Base-by-base conservation (phyloP, 163 green algal species). In the Prototheca cutis region DNA sequence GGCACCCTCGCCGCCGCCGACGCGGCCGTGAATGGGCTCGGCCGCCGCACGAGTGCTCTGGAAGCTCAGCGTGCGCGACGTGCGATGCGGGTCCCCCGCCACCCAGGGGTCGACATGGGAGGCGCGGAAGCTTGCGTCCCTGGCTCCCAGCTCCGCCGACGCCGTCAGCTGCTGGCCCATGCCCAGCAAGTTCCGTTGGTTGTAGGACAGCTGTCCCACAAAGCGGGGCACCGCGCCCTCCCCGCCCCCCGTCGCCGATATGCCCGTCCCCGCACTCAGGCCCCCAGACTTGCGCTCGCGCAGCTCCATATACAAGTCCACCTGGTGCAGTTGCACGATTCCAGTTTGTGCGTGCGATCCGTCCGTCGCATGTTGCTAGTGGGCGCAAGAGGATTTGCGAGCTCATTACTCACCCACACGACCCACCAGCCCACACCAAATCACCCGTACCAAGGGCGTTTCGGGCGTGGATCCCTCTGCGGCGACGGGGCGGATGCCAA, bases 21-120 rank as follows among this genome's bases (percentile, higher is more conserved):
- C 23, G 55, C 15, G 2, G 0, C 29, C 28, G 15, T 19, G 7
- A 4, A 39, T 6, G 21, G 29, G 18, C 40, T 10, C 55, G 56
- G 73, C 75, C 8, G 65, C 67, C 17, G 61, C 72, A 4, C 76
- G 61, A 40, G 67, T 88, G 68, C 88, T 93, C 71, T 93, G 82
- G 13, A 96, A 48, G 23, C 64, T 77, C 54, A 95, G 79, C 32
- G 81, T 92, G 45, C 89, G 79, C 3, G 74, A 85, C 15, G 90
- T 98, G 53, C 85, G 81, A 62, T 93, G 72, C 10, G 79, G 58
- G 71, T 97, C 88, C 10, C 84, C 83, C 19, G 74, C 56, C 17
- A 98, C 66, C 91, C 91, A 98, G 1, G 91, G 91, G 73, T 98
- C 91, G 3, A 74, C 87, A 80, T 95, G 88, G 55, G 83, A 75